These are phyloP conservation scores for Hypoxylon lienhwacheense DNA, from an alignment of 495 filamentous ascomycete genomes.

Conservation along the genomic window DNA sequence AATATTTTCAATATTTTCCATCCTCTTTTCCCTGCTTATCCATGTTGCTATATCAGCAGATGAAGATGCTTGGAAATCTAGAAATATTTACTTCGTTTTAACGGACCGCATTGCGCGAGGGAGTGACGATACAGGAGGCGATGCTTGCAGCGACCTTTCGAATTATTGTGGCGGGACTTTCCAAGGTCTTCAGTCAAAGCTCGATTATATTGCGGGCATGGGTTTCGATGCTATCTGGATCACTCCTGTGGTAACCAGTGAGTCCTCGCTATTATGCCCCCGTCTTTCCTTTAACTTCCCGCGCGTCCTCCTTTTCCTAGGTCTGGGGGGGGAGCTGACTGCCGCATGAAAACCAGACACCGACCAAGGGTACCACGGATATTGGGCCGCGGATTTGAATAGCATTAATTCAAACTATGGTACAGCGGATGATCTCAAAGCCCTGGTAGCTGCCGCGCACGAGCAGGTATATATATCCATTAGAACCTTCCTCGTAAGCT, in stretches of 20 bases:
- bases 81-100: conserved; percentile 70
- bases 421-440: conserved; percentile 63
- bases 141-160: conserved; percentile 48
- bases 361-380: conserved; percentile 66
- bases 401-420: conserved; percentile 67
- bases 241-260: conserved; percentile 64
- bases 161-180: conserved; percentile 79
- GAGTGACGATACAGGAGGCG: conserved; percentile 28
- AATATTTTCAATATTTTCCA: too few relatives aligned
- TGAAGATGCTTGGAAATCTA: conserved; percentile 43
- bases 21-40: conserved; percentile 30
- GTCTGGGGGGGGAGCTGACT: conserved; percentile 7
- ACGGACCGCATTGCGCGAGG: conserved; percentile 75
- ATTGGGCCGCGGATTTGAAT: conserved; percentile 73
- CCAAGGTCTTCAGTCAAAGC: conserved; percentile 67
- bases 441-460: conserved; percentile 53
- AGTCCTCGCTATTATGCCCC: conserved; percentile 3
- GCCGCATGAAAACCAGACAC: conserved; percentile 27
- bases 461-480: conserved; percentile 19
- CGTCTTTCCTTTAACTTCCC: background rate
- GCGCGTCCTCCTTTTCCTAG: too few relatives aligned
- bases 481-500: background rate
- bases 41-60: conserved; percentile 35
- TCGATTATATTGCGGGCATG: conserved; percentile 75
- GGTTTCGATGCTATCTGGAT: conserved; percentile 87